Conservation (phyloP, 306 rosid species). For the Cicer judaicum region DNA sequence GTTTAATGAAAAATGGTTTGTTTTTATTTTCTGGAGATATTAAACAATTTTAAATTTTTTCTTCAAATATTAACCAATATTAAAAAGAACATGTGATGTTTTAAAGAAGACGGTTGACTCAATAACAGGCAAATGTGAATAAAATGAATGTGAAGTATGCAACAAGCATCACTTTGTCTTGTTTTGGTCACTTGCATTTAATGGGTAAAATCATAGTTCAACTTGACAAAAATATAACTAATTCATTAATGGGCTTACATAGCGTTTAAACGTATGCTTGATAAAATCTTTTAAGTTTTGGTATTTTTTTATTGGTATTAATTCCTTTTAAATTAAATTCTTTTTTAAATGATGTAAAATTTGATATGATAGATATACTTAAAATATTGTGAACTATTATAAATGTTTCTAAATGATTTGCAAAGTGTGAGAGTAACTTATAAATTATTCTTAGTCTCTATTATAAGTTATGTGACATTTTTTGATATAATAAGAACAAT, state of each 20-base stretch:
- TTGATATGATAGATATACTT: conserved; percentile 18
- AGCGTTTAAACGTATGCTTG: conserved; percentile 3
- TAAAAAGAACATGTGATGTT: conserved; percentile 16
- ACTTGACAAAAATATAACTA: conserved; percentile 18
- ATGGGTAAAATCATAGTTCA: conserved; percentile 3
- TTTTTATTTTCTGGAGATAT: too few species aligned
- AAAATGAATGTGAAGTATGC: conserved; percentile 41
- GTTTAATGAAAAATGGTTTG: too few species aligned
- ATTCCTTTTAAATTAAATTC: conserved; percentile 8
- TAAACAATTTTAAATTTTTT: too few species aligned
- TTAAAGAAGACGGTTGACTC: conserved; percentile 13
- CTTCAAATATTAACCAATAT: too few species aligned
- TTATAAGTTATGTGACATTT: too few species aligned
- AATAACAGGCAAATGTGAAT: conserved; percentile 33
- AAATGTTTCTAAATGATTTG: too few species aligned
- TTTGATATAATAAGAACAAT: too few species aligned
- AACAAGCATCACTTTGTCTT: conserved; percentile 42
- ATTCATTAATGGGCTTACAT: not conserved
- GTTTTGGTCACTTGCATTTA: conserved; percentile 28
- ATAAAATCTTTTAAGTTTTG: not conserved
- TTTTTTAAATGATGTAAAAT: not conserved
- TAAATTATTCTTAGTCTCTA: too few species aligned
- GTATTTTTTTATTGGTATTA: not conserved
- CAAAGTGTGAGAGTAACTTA: too few species aligned
- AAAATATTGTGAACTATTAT: too few species aligned